Evolutionary conservation across 192 early-diverging fungal genomes (phyloP), one percentile per base, ranked within the genome.

Genomic region (Coemansia sp.): DNA sequence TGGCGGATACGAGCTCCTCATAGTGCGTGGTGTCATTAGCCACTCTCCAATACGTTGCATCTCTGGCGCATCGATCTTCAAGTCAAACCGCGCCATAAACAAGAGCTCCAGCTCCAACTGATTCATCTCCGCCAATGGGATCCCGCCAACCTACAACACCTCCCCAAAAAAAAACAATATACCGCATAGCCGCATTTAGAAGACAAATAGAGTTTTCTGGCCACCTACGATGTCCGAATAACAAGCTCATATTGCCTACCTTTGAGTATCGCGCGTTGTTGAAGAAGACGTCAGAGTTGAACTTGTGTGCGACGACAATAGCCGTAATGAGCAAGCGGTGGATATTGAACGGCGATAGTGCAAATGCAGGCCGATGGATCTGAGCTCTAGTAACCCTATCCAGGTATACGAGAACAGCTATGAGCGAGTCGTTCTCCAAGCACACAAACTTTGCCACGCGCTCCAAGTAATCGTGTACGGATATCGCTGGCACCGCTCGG

Each of bases 61-160:
- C 62, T 92, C 87, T 5, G 87, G 77, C 8, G 85, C 68, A 46
- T 86, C 85, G 7, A 92, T 85, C 63, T 90, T 86, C 22, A 93
- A 80, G 59, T 93, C 87, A 68, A 93, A 93, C 60, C 88, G 85
- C 36, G 86, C 85, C 15, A 92, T 74, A 51, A 93, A 91, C 43
- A 93, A 71, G 42, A 93, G 87, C 82, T 93, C 91, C 52, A 93
- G 66, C 66, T 93, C 92, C 18, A 93, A 73, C 66, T 90, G 88
- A 69, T 93, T 93, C 68, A 93, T 73, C 73, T 93, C 92, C 0
- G 67, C 75, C 24, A 91, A 65, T 0, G 91, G 88, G 20, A 93
- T 76, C 3, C 92, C 92, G 42, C 92, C 92, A 16, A 93, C 91
- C 87, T 90, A 85, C 31, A 6, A 7, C 36, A 85, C 31, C 36